Conservation (phyloP, 805 yeast species). For the Saccharomyces eubayanus region DNA sequence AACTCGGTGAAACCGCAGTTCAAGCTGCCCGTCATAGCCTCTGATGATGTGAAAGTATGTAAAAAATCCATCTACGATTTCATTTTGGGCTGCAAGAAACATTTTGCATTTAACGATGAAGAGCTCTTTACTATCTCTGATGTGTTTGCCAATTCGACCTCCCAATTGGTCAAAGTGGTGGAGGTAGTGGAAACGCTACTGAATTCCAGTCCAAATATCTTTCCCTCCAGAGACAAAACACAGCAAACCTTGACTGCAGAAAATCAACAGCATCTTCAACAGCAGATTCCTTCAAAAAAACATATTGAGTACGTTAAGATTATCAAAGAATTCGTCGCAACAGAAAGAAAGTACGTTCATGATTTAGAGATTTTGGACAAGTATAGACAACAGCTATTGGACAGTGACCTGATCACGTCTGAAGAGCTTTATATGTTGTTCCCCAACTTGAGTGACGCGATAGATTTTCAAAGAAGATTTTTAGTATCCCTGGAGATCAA, state of each 20-base stretch:
- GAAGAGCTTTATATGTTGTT: constrained; percentile 76
- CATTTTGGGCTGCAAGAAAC: constrained; percentile 72
- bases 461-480: constrained; percentile 88
- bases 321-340: constrained; percentile 72
- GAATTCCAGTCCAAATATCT: constrained; percentile 41
- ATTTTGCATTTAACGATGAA: constrained; percentile 67
- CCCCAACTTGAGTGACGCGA: constrained; percentile 74
- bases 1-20: constrained; percentile 57
- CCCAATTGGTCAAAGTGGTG: constrained; percentile 66
- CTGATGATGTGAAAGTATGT: constrained; percentile 76
- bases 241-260: constrained; percentile 16
- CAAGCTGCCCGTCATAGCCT: constrained; percentile 54
- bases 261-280: constrained; percentile 10
- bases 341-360: constrained; percentile 88
- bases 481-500: constrained; percentile 85
- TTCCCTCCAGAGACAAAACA: constrained; percentile 28
- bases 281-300: constrained; percentile 18
- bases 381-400: constrained; percentile 61
- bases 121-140: constrained; percentile 83
- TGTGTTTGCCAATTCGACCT: constrained; percentile 75
- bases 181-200: constrained; percentile 61
- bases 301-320: constrained; percentile 44
- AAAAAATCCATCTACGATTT: constrained; percentile 88
- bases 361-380: constrained; percentile 69
- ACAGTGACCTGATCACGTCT: constrained; percentile 58